These are phyloP conservation scores for Durusdinium trenchii DNA, from an alignment of 73 alveolate genomes.

Conservation along the genomic window DNA sequence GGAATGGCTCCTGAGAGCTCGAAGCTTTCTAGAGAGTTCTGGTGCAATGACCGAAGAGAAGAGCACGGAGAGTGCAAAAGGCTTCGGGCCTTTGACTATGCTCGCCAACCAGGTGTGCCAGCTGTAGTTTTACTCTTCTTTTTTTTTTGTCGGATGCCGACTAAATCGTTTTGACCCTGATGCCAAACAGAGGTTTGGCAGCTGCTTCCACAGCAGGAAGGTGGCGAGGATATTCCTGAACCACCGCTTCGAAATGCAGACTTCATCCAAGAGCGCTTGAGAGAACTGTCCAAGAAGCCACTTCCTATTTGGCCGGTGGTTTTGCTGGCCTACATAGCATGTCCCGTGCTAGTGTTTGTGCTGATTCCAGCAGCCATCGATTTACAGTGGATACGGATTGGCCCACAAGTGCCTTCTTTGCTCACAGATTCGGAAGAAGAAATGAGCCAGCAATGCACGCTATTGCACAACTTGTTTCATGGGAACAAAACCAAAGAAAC, in stretches of 20 bases:
- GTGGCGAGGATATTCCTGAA: not conserved
- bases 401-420: slow-evolving; percentile 32
- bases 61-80: not conserved
- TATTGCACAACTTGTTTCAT: too few relatives aligned
- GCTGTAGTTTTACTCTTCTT: not conserved
- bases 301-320: slow-evolving; percentile 77
- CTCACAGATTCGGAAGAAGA: not conserved
- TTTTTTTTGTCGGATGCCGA: not conserved
- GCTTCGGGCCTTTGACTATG: slow-evolving; percentile 70
- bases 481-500: not conserved
- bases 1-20: not conserved
- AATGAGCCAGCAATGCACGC: too few relatives aligned
- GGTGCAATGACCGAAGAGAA: not conserved
- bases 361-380: slow-evolving; percentile 50
- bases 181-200: not conserved
- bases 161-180: not conserved
- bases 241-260: not conserved
- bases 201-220: not conserved
- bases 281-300: slow-evolving; percentile 59
- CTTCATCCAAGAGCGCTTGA: slow-evolving; percentile 52
- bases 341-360: slow-evolving; percentile 52
- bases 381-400: slow-evolving; percentile 51
- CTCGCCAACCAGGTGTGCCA: not conserved
- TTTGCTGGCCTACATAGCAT: not conserved
- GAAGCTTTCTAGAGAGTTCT: not conserved